A percentile compares a stretch with the other conserved stretches of the same genome.
Evolutionary conservation across 495 filamentous ascomycete species (phyloP).

Genomic region (Penicillium arizonense): DNA sequence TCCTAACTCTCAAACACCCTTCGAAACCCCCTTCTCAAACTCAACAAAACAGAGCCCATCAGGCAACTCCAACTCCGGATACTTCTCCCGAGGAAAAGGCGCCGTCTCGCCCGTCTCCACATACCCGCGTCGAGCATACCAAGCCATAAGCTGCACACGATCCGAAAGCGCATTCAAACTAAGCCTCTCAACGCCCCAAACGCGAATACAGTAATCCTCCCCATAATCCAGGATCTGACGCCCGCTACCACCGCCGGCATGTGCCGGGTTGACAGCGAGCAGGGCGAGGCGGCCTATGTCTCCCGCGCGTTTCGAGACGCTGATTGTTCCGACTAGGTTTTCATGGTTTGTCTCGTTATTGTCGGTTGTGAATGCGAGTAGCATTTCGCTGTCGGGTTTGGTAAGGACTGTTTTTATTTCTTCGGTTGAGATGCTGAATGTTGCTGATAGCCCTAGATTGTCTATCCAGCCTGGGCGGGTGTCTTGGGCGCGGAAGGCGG

Average conservation of each 20-base stretch:
- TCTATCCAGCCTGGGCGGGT: constrained; percentile 39
- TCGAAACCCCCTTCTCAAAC: constrained; percentile 18
- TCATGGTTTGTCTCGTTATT: constrained; percentile 1
- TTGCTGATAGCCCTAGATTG: constrained; percentile 28
- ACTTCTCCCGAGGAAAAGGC: constrained; percentile 38
- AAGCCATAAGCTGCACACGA: constrained; percentile 37
- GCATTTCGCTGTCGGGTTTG: constrained; percentile 31
- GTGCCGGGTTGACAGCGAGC: constrained; percentile 37
- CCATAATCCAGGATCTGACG: constrained; percentile 37
- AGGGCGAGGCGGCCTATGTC: constrained; percentile 35
- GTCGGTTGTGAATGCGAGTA: constrained; percentile 22
- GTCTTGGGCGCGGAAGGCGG: constrained; percentile 41
- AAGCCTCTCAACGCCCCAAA: constrained; percentile 28
- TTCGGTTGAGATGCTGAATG: constrained; percentile 26
- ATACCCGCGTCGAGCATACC: constrained; percentile 47
- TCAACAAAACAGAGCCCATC: constrained; percentile 41
- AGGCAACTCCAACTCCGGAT: constrained; percentile 24
- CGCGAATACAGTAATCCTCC: constrained; percentile 32
- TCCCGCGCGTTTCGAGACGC: constrained; percentile 19
- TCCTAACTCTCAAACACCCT: too few species aligned
- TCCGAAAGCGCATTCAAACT: constrained; percentile 41
- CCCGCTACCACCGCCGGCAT: constrained; percentile 40
- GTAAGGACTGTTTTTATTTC: constrained; percentile 37
- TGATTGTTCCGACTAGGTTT: constrained; percentile 34
- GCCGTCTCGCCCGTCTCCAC: constrained; percentile 30